Conservation (phyloP, 805 yeast genomes). For the Saccharomyces kudriavzevii region DNA sequence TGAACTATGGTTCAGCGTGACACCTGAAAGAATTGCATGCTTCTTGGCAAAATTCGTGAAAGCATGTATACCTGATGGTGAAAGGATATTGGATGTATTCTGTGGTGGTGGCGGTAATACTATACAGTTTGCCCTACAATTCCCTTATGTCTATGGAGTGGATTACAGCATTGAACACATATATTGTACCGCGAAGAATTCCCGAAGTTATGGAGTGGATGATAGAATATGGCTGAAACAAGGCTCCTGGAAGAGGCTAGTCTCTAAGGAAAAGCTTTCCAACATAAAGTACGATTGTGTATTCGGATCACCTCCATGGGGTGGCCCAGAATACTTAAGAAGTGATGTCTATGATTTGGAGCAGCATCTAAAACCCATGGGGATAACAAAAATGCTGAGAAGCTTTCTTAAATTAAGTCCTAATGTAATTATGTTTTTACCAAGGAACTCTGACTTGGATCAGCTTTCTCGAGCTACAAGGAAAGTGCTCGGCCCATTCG, state of each 20-base stretch:
- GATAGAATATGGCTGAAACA: slow-evolving; percentile 41
- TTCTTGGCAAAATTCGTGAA: slow-evolving; percentile 48
- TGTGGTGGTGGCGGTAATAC: slow-evolving; percentile 88
- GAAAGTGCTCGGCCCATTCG: slow-evolving; percentile 37
- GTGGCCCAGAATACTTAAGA: slow-evolving; percentile 56
- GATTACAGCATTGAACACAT: slow-evolving; percentile 55
- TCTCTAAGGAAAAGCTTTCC: slow-evolving; percentile 12
- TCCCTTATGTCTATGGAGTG: slow-evolving; percentile 51
- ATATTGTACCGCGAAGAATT: slow-evolving; percentile 59
- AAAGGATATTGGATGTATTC: slow-evolving; percentile 54
- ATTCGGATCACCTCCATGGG: slow-evolving; percentile 87
- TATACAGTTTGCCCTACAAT: slow-evolving; percentile 60
- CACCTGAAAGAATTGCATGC: slow-evolving; percentile 68
- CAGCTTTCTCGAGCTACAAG: slow-evolving; percentile 45
- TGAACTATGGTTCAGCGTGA: slow-evolving; percentile 81
- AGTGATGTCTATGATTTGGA: slow-evolving; percentile 40
- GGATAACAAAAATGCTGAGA: slow-evolving; percentile 37
- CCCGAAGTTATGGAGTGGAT: slow-evolving; percentile 50
- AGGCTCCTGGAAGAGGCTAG: slow-evolving; percentile 39
- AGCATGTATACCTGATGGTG: slow-evolving; percentile 43
- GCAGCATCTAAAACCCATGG: slow-evolving; percentile 39
- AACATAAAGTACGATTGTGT: slow-evolving; percentile 32
- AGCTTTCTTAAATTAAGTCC: slow-evolving; percentile 36
- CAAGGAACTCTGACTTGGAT: slow-evolving; percentile 47
- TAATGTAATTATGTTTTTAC: slow-evolving; percentile 54